These are phyloP conservation scores for Yamadazyma pseudoaaseri DNA, from an alignment of 1,139 yeast species.

Conservation along the genomic window DNA sequence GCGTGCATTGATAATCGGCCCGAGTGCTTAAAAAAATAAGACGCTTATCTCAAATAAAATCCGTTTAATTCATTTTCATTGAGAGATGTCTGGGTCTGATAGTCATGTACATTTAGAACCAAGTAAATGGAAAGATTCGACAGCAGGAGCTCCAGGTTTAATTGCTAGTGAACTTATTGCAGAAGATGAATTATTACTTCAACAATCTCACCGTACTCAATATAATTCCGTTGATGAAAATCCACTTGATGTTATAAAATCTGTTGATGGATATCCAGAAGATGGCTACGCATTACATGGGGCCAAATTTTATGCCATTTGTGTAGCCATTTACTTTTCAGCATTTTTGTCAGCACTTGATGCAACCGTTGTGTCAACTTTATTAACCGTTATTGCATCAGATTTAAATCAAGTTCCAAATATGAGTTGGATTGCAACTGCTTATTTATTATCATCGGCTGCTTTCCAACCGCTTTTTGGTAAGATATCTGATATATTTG, in stretches of 20 bases:
- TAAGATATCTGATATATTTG: conserved; percentile 81
- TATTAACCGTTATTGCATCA: conserved; percentile 42
- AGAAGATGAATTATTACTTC: conserved; percentile 30
- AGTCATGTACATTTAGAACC: conserved; percentile 18
- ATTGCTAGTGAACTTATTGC: conserved; percentile 50
- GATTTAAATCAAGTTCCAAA: conserved; percentile 39
- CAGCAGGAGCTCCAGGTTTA: conserved; percentile 47
- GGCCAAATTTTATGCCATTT: conserved; percentile 28
- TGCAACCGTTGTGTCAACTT: conserved; percentile 44
- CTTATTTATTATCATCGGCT: conserved; percentile 40
- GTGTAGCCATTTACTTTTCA: conserved; percentile 36
- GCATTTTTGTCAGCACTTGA: conserved; percentile 45
- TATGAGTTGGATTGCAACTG: conserved; percentile 50
- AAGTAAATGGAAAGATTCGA: conserved; percentile 29
- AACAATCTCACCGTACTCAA: conserved; percentile 12
- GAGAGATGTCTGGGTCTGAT: not conserved
- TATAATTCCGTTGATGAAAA: conserved; percentile 15
- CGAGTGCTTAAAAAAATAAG: no score
- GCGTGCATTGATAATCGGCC: no score
- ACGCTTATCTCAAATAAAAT: no score
- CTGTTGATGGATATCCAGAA: conserved; percentile 12
- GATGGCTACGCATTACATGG: conserved; percentile 35
- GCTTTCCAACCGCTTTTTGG: conserved; percentile 75
- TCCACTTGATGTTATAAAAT: conserved; percentile 1
- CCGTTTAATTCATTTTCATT: no score